phyloP scores from a whole-genome alignment of 2,329 filamentous ascomycete genomes.

The Pseudopithomyces chartarum region DNA sequence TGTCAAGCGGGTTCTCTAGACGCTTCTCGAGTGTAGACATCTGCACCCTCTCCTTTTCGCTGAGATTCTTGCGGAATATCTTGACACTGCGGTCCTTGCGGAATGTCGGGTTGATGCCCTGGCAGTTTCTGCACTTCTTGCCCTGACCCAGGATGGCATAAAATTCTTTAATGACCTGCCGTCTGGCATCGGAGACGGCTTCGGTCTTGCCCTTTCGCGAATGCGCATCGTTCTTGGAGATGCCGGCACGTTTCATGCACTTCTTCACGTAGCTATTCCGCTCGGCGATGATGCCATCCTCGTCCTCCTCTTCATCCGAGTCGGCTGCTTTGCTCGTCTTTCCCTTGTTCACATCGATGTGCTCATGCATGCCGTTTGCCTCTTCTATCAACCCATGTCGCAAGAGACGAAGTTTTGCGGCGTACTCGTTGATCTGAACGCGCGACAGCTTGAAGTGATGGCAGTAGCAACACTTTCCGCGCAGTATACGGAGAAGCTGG shows the following conservation, averaged over 20 bases:
- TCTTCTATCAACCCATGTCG: conserved; percentile 81
- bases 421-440: conserved; percentile 75
- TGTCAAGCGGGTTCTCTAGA: conserved; percentile 70
- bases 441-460: conserved; percentile 81
- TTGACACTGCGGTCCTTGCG: conserved; percentile 92
- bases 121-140: conserved; percentile 71
- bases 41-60: conserved; percentile 73
- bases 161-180: conserved; percentile 79
- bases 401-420: conserved; percentile 83
- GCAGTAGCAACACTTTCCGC: conserved; percentile 90
- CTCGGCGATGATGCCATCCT: conserved; percentile 62
- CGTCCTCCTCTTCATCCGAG: conserved; percentile 66
- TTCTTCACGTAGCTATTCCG: conserved; percentile 73
- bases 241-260: conserved; percentile 66
- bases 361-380: conserved; percentile 57
- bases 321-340: conserved; percentile 46
- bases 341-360: conserved; percentile 49
- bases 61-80: conserved; percentile 84
- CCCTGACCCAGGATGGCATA: conserved; percentile 71
- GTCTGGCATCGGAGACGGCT: conserved; percentile 76
- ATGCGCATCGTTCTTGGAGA: conserved; percentile 50
- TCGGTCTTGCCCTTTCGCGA: conserved; percentile 74
- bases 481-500: conserved; percentile 81
- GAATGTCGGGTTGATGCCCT: conserved; percentile 66
- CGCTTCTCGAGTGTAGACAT: conserved; percentile 75